These are phyloP conservation scores for Fonsecaea erecta DNA, from an alignment of 2,329 filamentous ascomycete genomes.

Conservation along the genomic window DNA sequence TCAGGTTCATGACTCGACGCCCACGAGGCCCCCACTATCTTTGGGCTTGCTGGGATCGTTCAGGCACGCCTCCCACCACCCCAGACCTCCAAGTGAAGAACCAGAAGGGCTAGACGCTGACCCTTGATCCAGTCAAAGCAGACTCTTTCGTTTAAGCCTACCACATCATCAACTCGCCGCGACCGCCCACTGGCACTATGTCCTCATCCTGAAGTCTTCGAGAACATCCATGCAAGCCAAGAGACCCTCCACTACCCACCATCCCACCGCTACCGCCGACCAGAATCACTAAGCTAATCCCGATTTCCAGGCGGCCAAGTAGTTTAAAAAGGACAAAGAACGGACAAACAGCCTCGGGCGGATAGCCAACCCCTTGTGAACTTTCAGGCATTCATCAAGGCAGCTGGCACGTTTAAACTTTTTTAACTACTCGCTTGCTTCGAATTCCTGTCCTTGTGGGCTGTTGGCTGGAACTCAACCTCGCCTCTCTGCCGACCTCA, in stretches of 20 bases:
- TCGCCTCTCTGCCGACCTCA: background rate
- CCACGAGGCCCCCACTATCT: background rate
- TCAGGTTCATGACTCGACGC: conserved; percentile 10
- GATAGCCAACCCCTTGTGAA: background rate
- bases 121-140: conserved; percentile 12
- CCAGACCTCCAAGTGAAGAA: background rate
- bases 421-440: background rate
- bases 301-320: background rate
- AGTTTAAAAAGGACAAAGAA: background rate
- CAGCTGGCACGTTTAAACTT: conserved; percentile 1
- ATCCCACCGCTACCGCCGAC: background rate
- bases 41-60: background rate
- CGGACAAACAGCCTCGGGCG: background rate
- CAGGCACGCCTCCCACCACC: background rate
- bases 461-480: background rate
- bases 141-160: conserved; percentile 1
- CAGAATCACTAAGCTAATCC: background rate
- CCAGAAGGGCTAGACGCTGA: conserved; percentile 9
- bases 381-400: background rate
- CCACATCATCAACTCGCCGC: background rate
- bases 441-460: background rate
- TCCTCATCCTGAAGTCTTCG: conserved; percentile 7
- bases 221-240: conserved; percentile 8
- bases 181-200: background rate
- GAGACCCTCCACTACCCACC: conserved; percentile 5